Conservation (phyloP, 1,284 basidiomycete species). For the Trametes versicolor region DNA sequence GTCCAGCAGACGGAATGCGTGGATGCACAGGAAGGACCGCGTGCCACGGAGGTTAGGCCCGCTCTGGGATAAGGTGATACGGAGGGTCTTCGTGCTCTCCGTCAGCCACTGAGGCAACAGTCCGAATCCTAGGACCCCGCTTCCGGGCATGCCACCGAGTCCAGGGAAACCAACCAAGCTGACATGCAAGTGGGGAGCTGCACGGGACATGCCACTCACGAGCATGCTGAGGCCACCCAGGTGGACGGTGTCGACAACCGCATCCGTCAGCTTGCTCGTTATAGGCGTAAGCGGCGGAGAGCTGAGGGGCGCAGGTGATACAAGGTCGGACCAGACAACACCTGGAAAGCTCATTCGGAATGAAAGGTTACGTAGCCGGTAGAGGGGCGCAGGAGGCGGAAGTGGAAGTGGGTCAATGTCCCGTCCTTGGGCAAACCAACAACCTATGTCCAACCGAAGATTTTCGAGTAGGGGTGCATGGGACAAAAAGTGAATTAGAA, state of each 20-base stretch:
- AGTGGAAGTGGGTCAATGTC: too few species aligned
- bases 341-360: too few species aligned
- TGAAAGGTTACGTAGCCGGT: too few species aligned
- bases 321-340: too few species aligned
- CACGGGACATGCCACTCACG: background rate
- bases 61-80: background rate
- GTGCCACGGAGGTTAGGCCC: too few species aligned
- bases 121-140: too few species aligned
- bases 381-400: too few species aligned
- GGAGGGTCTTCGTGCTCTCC: background rate
- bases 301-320: background rate
- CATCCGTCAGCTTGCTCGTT: background rate
- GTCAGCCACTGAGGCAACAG: background rate
- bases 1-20: background rate
- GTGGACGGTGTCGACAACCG: background rate
- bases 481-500: background rate
- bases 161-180: background rate
- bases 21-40: too few species aligned
- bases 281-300: background rate
- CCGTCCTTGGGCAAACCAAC: too few species aligned
- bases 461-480: background rate
- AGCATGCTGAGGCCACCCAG: background rate
- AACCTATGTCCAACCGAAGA: too few species aligned
- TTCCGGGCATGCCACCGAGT: too few species aligned
- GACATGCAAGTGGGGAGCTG: background rate